A percentile compares a stretch with the other conserved stretches of the same genome.
Evolutionary conservation across 495 filamentous ascomycete species (phyloP).

Genomic region (Penicillium soppii): DNA sequence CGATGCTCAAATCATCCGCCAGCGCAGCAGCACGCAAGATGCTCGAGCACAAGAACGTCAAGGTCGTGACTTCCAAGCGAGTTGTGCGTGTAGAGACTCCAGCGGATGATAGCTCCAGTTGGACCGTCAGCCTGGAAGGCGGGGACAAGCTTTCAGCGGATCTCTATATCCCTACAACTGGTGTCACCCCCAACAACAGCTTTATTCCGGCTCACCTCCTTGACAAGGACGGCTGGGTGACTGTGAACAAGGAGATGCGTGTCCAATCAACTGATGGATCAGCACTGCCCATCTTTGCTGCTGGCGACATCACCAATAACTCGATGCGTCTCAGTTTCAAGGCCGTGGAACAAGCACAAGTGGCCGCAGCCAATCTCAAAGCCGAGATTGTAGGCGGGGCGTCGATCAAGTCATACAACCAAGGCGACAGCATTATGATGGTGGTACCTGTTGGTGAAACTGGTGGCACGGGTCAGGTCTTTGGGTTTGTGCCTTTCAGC

Average conservation of each 20-base stretch:
- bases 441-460: conserved; percentile 45
- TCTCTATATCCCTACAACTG: conserved; percentile 63
- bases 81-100: conserved; percentile 13
- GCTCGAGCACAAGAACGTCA: conserved; percentile 26
- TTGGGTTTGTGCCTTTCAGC: conserved; percentile 40
- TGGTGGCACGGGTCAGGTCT: conserved; percentile 51
- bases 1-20: conserved; percentile 25
- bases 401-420: conserved; percentile 23
- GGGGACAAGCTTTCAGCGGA: conserved; percentile 48
- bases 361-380: conserved; percentile 36
- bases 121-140: conserved; percentile 39
- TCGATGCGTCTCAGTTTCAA: conserved; percentile 30
- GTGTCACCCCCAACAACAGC: conserved; percentile 58
- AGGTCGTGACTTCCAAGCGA: conserved; percentile 23
- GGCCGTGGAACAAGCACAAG: conserved; percentile 23
- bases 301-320: conserved; percentile 40
- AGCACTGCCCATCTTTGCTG: conserved; percentile 30
- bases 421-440: conserved; percentile 28
- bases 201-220: conserved; percentile 55
- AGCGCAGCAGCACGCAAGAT: conserved; percentile 26
- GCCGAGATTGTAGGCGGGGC: conserved; percentile 25
- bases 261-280: conserved; percentile 37
- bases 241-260: conserved; percentile 54
- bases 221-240: conserved; percentile 50
- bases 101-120: conserved; percentile 11